Evolutionary conservation across 352 stramenopile species (phyloP), one percentile per base, ranked within the genome.

Genomic region (Ophiocytium majus): DNA sequence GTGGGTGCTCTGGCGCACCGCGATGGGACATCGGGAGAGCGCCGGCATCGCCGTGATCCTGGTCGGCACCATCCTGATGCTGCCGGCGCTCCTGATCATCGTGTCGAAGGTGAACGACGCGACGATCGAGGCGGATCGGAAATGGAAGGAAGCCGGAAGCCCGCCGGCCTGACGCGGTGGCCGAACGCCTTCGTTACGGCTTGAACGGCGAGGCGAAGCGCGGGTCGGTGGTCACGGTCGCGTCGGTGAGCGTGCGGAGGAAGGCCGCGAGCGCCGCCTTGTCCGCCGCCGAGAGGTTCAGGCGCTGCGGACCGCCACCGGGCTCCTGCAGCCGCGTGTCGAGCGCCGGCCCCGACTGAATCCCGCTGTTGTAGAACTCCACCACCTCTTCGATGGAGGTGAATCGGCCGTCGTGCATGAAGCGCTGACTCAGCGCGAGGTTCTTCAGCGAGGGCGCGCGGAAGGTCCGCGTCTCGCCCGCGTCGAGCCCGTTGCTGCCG

Each of bases 341-440:
- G 19, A 71, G 28, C 23, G 23, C 28, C 28, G 57, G 57, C 23
- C 28, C 28, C 19, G 23, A 23, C 28, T 71, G 19, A 71, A 71
- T 71, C 28, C 28, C 28, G 57, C 57, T 71, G 28, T 71, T 71
- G 57, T 71, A 71, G 57, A 23, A 28, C 28, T 71, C 57, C 23
- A 71, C 57, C 23, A 71, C 57, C 28, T 71, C 57, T 71, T 71
- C 57, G 23, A 71, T 23, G 28, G 57, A 23, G 28, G 23, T 71
- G 57, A 71, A 71, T 23, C 57, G 57, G 28, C 57, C 57, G 57
- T 71, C 57, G 28, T 71, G 57, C 57, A 71, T 71, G 28, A 23
- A 71, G 28, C 19, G 57, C 28, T 23, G 19, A 23, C 19, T 71
- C 19, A 23, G 23, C 28, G 23, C 57, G 28, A 71, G 19, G 57